Base-by-base conservation (phyloP, 176 grass and related monocot species). In the Aegilops speltoides region DNA sequence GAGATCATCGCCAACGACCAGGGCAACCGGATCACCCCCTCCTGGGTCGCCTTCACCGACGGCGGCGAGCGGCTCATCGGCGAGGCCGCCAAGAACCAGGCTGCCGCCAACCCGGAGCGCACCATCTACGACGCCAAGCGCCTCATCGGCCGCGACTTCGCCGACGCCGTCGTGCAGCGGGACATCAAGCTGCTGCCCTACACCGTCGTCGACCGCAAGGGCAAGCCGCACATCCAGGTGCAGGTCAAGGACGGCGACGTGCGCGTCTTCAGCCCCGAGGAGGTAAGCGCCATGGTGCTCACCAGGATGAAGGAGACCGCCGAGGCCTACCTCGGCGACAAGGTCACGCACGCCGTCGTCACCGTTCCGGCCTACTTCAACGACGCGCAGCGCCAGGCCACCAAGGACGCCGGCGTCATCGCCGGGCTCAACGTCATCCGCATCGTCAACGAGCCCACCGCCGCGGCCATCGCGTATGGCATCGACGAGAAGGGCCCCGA, bases 331-430 rank as follows among this genome's bases (percentile, higher is more conserved):
- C 75, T 77, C 50, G 75, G 50, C 48, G 26, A 33, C 9, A 57
- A 77, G 75, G 46, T 77, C 75, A 77, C 48, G 50, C 28, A 77
- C 17, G 50, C 48, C 75, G 48, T 77, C 52, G 57, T 98, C 75
- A 95, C 96, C 0, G 93, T 98, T 23, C 96, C 96, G 8, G 88
- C 91, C 64, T 95, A 95, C 81, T 95, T 98, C 91, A 95, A 98
- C 54, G 93, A 98, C 78, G 93, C 93, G 1, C 93, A 95, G 60
- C 89, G 96, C 6, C 91, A 98, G 93, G 96, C 96, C 64, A 98
- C 93, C 56, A 98, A 93, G 81, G 93, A 98, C 64, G 93, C 96
- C 36, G 91, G 93, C 8, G 84, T 90, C 63, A 95, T 98, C 46
- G 22, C 96, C 0, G 96, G 96, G 1, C 93, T 98, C 24, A 98